Conservation (phyloP, 495 filamentous ascomycete species). For the Glarea lozoyensis region DNA sequence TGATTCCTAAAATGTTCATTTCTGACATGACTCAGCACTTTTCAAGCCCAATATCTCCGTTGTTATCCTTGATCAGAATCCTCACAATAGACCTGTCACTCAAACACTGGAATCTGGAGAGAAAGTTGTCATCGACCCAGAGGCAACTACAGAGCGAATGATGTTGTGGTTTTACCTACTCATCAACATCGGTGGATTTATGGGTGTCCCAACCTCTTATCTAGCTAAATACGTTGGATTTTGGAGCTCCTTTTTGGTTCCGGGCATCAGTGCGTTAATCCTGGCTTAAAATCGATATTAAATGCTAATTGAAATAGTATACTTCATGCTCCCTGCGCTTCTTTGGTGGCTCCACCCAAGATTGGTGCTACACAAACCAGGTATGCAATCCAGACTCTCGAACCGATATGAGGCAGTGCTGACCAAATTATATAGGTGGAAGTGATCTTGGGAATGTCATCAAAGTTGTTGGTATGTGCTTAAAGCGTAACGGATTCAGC, state of each 20-base stretch:
- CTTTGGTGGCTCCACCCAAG: too few species aligned
- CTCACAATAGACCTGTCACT: conserved; percentile 30
- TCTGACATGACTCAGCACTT: conserved; percentile 24
- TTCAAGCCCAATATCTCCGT: conserved; percentile 57
- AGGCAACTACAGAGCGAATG: conserved; percentile 47
- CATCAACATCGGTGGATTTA: conserved; percentile 50
- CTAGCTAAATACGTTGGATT: conserved; percentile 67
- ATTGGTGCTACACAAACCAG: too few species aligned
- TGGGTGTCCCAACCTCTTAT: conserved; percentile 34
- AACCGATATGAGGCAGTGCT: too few species aligned
- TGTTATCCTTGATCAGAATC: conserved; percentile 47
- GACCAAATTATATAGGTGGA: too few species aligned
- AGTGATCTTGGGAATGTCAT: conserved; percentile 47
- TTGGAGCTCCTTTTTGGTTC: conserved; percentile 63
- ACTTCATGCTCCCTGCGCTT: conserved; percentile 43
- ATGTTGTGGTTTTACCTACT: conserved; percentile 57
- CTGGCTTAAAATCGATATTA: too few species aligned
- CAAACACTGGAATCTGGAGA: conserved; percentile 43
- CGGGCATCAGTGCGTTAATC: too few species aligned
- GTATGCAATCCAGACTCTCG: too few species aligned
- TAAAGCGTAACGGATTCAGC: conserved; percentile 45
- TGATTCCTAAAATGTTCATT: background rate
- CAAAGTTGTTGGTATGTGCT: conserved; percentile 39
- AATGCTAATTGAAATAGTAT: too few species aligned
- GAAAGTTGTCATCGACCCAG: conserved; percentile 50